Percentiles rank a stretch among this genome's conserved stretches.
phyloP scores from a whole-genome alignment of 2,329 filamentous ascomycete genomes.

The Septoria petroselini region DNA sequence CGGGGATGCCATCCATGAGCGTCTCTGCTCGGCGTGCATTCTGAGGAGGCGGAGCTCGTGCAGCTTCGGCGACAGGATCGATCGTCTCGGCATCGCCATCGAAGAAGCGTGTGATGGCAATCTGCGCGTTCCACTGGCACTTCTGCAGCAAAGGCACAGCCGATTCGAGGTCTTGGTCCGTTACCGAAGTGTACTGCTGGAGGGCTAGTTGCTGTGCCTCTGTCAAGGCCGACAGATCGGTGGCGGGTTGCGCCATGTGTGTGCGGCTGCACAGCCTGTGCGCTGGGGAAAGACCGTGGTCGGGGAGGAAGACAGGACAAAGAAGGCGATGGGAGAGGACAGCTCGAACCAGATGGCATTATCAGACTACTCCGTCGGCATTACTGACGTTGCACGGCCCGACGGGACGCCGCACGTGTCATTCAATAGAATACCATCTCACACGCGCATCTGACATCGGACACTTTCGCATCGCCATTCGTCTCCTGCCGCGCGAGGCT shows the following conservation, averaged over 20 bases:
- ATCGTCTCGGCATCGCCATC: conserved; percentile 89
- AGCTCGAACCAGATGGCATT: too few relatives aligned
- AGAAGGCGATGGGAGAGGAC: too few relatives aligned
- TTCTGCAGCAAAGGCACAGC: conserved; percentile 76
- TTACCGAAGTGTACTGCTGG: conserved; percentile 84
- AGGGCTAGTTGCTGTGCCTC: conserved; percentile 76
- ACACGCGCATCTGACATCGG: not conserved
- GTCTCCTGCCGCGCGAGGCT: not conserved
- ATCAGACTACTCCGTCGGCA: too few relatives aligned
- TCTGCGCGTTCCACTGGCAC: conserved; percentile 96
- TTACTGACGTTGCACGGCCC: too few relatives aligned
- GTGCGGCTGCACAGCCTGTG: not conserved
- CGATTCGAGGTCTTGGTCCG: conserved; percentile 72
- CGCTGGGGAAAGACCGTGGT: not conserved
- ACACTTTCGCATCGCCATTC: not conserved
- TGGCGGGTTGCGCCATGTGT: conserved; percentile 17
- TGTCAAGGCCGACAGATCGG: conserved; percentile 68
- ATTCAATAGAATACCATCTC: too few relatives aligned
- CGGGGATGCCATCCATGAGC: conserved; percentile 55
- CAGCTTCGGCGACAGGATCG: conserved; percentile 74
- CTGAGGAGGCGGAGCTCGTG: conserved; percentile 61
- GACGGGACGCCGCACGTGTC: too few relatives aligned
- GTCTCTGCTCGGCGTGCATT: conserved; percentile 68
- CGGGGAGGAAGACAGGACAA: not conserved
- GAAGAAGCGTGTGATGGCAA: conserved; percentile 96